Evolutionary conservation across 1,284 basidiomycete genomes (phyloP), one percentile per base, ranked within the genome.

Genomic region (Bondarzewia mesenterica): DNA sequence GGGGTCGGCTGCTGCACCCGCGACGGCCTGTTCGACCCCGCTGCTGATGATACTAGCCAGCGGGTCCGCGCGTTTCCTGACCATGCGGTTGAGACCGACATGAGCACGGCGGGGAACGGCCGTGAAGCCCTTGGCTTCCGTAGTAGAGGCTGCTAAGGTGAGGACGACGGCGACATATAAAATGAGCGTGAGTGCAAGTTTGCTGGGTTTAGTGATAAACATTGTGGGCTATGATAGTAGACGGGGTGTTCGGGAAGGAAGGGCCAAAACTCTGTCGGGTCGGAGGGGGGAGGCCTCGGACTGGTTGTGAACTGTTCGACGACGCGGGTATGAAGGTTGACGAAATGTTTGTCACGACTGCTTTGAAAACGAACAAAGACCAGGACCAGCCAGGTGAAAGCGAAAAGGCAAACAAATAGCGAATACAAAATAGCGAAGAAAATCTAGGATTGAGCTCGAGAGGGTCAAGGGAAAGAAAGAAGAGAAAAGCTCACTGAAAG

Each of bases 121-220:
- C 41, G 60, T 64, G 54, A 70, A 62, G 48, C 66, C 60, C 53
- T 72, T 68, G 59, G 80, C 78, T 51, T 77, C 69, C 44, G 70
- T 68, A 48, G 61, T 53, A 44, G 38, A 15, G 21, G 62, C 58
- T 52, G 64, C 60, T 57, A 80, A 58, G 49, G 71, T 65, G 60
- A 82, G 64, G 63, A 75, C 63, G 61, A 87, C 62, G 49, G 69
- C 65, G 57, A 72, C 51, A 62, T 63, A 75, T 57, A 77, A 70
- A 77, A 86, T 58, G 75, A 88, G 71, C 60, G 81, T 77, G 70
- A 84, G 68, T 56, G 68, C 67, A 60, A 74, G 59, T 57, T 70
- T 72, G 64, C 63, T 63, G 60, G 60, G 59, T 54, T 63, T 70
- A 57, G 63, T 59, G 52, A 65, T 57, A 60, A 75, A 69, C 75